Evolutionary conservation across 352 stramenopile species (phyloP).

Genomic region (Phytophthora chlamydospora): DNA sequence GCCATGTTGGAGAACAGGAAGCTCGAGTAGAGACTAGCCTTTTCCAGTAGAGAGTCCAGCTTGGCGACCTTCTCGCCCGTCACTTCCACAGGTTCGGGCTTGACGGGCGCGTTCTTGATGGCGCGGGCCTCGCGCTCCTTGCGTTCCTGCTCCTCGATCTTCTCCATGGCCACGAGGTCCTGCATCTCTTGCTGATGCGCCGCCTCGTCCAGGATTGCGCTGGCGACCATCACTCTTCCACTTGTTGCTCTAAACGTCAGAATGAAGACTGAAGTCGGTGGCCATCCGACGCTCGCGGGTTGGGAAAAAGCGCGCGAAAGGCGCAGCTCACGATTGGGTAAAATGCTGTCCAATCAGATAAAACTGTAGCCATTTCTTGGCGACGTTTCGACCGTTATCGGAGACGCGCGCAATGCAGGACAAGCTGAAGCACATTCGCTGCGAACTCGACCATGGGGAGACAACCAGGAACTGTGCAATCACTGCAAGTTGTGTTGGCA

Average conservation of each 20-base stretch:
- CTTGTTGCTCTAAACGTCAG: conserved; percentile 6
- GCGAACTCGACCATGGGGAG: not conserved
- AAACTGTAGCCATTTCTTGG: conserved; percentile 17
- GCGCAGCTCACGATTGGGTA: conserved; percentile 13
- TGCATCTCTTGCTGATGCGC: conserved; percentile 24
- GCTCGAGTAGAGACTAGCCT: conserved; percentile 87
- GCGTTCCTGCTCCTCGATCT: conserved; percentile 60
- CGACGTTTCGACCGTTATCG: conserved; percentile 14
- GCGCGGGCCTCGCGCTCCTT: conserved; percentile 27
- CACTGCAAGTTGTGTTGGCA: conserved; percentile 10
- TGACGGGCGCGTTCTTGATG: conserved; percentile 13
- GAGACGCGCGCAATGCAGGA: not conserved
- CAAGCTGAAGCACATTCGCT: not conserved
- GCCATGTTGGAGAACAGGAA: conserved; percentile 90
- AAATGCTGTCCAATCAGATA: conserved; percentile 25
- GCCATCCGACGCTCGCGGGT: conserved; percentile 2
- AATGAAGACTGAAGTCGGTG: conserved; percentile 29
- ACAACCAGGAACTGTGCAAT: not conserved
- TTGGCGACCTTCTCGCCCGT: conserved; percentile 77
- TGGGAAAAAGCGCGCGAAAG: conserved; percentile 21
- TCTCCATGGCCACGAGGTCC: conserved; percentile 84
- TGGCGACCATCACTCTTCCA: conserved; percentile 67
- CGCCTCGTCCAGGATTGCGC: conserved; percentile 32
- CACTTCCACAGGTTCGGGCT: conserved; percentile 36
- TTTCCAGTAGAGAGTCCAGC: conserved; percentile 88